Conservation (phyloP, 148 eudicot species). For the Talinum fruticosum region DNA sequence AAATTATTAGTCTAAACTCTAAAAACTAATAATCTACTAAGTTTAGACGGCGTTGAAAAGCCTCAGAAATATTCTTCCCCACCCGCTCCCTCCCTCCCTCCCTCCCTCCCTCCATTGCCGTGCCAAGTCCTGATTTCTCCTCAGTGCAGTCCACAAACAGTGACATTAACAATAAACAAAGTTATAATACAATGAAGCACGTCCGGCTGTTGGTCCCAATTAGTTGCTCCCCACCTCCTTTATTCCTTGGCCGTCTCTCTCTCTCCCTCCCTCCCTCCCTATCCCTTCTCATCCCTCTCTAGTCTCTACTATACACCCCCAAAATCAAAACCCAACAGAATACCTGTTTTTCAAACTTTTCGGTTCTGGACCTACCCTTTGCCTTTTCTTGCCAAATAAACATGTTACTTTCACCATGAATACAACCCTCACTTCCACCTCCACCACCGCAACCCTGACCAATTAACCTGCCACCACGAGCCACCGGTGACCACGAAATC, state of each 20-base stretch:
- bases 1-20: too few species aligned
- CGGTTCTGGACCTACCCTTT: not conserved
- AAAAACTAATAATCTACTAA: too few species aligned
- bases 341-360: slow-evolving; percentile 5
- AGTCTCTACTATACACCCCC: slow-evolving; percentile 8
- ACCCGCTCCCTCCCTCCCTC: not conserved
- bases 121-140: not conserved
- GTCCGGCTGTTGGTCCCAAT: slow-evolving; percentile 23
- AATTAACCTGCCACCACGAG: not conserved
- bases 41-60: too few species aligned
- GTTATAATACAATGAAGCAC: slow-evolving; percentile 42
- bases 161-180: slow-evolving; percentile 16
- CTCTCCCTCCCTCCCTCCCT: slow-evolving; percentile 20
- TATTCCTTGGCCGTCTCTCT: slow-evolving; percentile 10
- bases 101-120: not conserved
- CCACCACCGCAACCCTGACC: not conserved
- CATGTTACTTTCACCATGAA: not conserved
- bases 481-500: not conserved
- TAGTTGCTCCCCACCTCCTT: slow-evolving; percentile 51
- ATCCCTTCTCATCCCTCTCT: slow-evolving; percentile 8
- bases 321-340: slow-evolving; percentile 1
- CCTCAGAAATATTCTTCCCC: too few species aligned
- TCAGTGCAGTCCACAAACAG: not conserved
- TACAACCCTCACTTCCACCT: slow-evolving; percentile 17
- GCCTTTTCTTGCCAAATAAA: not conserved